A percentile compares a stretch with the other conserved stretches of the same genome.
Conservation (phyloP, 2,329 filamentous ascomycete species). For the Fusarium chuoi region DNA sequence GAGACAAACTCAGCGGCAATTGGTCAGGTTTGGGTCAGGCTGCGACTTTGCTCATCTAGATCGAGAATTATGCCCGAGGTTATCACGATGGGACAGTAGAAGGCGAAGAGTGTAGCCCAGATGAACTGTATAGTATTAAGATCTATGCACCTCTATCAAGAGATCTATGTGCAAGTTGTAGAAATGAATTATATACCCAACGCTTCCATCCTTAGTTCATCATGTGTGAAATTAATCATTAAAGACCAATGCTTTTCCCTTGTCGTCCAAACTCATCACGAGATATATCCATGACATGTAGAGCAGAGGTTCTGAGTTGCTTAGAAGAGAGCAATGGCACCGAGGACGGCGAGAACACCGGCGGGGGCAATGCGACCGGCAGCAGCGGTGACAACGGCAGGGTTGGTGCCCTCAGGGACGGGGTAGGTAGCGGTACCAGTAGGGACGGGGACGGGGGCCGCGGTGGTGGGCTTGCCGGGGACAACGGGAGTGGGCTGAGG, state of each 20-base stretch:
- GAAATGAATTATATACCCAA: constrained; percentile 38
- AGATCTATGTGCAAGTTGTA: constrained; percentile 30
- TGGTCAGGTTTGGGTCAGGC: background rate
- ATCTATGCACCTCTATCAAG: constrained; percentile 29
- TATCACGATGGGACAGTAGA: background rate
- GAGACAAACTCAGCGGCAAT: background rate
- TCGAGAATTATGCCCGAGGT: background rate
- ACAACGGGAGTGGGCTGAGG: constrained; percentile 23
- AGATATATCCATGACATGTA: constrained; percentile 4
- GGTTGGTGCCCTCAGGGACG: constrained; percentile 59
- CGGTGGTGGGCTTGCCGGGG: constrained; percentile 4
- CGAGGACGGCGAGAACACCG: constrained; percentile 65
- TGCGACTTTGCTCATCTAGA: no score
- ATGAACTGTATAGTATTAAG: constrained; percentile 29
- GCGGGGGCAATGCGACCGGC: constrained; percentile 53
- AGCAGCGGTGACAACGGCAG: constrained; percentile 64
- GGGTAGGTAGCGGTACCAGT: constrained; percentile 5
- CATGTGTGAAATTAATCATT: constrained; percentile 26
- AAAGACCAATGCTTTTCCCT: constrained; percentile 16
- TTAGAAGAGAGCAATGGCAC: constrained; percentile 69
- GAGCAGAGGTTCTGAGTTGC: background rate
- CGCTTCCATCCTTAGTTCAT: constrained; percentile 28
- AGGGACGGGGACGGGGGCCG: constrained; percentile 35
- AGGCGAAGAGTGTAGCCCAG: background rate
- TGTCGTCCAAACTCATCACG: constrained; percentile 9